Evolutionary conservation across 495 filamentous ascomycete species (phyloP).

Genomic region (Podospora fimiseda): DNA sequence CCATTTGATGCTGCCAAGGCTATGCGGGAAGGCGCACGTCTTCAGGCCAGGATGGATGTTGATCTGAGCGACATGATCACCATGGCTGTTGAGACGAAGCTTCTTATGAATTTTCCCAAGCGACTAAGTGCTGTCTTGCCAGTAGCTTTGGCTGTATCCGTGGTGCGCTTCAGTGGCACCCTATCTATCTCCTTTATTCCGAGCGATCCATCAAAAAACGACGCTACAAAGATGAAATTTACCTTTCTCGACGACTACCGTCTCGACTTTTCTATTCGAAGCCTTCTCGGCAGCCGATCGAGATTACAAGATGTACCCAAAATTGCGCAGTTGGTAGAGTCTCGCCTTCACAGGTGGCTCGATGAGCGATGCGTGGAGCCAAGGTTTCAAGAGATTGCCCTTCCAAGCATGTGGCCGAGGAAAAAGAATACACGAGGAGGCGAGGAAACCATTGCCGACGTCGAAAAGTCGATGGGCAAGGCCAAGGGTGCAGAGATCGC

Average conservation of each 20-base stretch:
- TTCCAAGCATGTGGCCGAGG: constrained; percentile 91
- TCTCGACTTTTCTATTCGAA: constrained; percentile 84
- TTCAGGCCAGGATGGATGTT: constrained; percentile 96
- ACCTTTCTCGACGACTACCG: constrained; percentile 94
- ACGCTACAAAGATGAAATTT: constrained; percentile 79
- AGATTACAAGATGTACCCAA: constrained; percentile 94
- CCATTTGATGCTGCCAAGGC: constrained; percentile 40
- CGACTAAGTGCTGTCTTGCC: constrained; percentile 84
- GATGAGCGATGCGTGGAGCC: constrained; percentile 95
- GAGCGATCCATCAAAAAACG: constrained; percentile 46
- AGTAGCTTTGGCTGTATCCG: constrained; percentile 81
- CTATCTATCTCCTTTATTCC: constrained; percentile 89
- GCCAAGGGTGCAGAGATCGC: constrained; percentile 44
- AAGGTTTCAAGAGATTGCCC: constrained; percentile 86
- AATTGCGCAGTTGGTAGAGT: constrained; percentile 90
- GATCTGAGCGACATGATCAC: constrained; percentile 94
- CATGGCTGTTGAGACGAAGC: constrained; percentile 84
- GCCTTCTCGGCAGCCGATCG: constrained; percentile 83
- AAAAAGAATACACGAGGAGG: constrained; percentile 73
- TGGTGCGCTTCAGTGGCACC: constrained; percentile 91
- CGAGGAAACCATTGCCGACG: constrained; percentile 39
- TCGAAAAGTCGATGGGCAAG: constrained; percentile 39
- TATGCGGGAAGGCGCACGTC: constrained; percentile 53
- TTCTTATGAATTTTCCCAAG: constrained; percentile 90
- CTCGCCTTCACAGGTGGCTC: constrained; percentile 89